Base-by-base conservation (phyloP, 2,329 filamentous ascomycete genomes). In the Claviceps sp. region DNA sequence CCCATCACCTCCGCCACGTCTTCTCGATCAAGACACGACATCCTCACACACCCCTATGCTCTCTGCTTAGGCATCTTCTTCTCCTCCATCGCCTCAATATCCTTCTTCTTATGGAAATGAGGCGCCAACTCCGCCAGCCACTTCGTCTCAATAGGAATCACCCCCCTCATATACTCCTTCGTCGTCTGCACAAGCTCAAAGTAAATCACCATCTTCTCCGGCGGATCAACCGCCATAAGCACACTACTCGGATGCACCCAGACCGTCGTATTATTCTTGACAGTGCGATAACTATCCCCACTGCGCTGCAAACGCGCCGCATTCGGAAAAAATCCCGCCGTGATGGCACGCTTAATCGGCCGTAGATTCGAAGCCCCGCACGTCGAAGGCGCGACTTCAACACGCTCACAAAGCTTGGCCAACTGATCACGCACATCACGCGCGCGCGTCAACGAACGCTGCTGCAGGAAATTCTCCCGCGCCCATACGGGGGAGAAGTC, bases 361-460 rank as follows among this genome's bases (percentile, higher is more conserved):
- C 56, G 58, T 18, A 88, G 68, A 64, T 96, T 89, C 49, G 73
- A 75, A 2, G 82, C 74, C 4, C 88, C 88, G 56, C 77, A 81
- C 13, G 78, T 79, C 1, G 82, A 85, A 2, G 81, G 78, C 0
- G 79, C 76, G 5, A 97, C 86, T 67, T 96, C 93, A 26, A 97
- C 88, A 3, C 90, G 83, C 60, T 98, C 93, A 68, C 91, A 96
- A 24, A 98, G 79, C 61, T 94, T 91, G 50, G 84, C 82, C 0
- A 98, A 78, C 65, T 98, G 93, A 57, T 97, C 93, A 48, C 90
- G 82, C 2, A 98, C 88, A 61, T 97, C 90, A 34, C 91, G 82
- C 0, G 89, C 91, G 1, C 93, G 81, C 0, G 85, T 93, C 3
- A 98, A 75, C n/a, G 84, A 86, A 16, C 90, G 82, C 65, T 95